Percentiles rank a stretch among this genome's conserved stretches.
phyloP scores from a whole-genome alignment of 1,139 yeast genomes.

The Suhomyces guaymorum region DNA sequence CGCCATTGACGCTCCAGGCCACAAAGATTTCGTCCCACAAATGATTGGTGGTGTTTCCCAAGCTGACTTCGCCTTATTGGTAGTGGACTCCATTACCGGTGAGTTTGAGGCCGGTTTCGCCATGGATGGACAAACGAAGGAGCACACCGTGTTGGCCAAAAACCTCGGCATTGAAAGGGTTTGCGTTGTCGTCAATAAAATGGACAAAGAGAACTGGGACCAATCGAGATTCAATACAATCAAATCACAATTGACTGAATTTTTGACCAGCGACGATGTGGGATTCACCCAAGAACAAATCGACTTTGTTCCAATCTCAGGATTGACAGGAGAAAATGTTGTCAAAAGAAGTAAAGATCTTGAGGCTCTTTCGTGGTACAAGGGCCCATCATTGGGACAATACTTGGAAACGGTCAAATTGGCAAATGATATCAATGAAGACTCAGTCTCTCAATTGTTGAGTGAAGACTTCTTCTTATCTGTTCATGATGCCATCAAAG shows the following conservation, averaged over 20 bases:
- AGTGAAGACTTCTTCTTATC: constrained; percentile 49
- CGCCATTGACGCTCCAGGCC: constrained; percentile 90
- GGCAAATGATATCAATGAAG: constrained; percentile 11
- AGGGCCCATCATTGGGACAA: constrained; percentile 64
- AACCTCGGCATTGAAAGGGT: constrained; percentile 77
- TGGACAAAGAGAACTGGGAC: constrained; percentile 78
- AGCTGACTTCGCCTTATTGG: constrained; percentile 71
- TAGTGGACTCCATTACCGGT: constrained; percentile 75
- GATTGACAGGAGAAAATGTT: constrained; percentile 81
- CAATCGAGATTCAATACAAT: constrained; percentile 65
- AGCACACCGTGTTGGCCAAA: constrained; percentile 83
- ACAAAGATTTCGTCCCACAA: constrained; percentile 52
- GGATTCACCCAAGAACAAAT: constrained; percentile 58
- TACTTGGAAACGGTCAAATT: constrained; percentile 46
- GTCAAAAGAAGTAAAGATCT: constrained; percentile 42
- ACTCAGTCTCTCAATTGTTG: constrained; percentile 21
- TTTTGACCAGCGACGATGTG: constrained; percentile 54
- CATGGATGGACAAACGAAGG: constrained; percentile 90
- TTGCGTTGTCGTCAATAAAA: constrained; percentile 81
- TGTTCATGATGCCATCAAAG: constrained; percentile 46
- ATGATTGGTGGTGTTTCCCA: constrained; percentile 56
- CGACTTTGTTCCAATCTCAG: constrained; percentile 80
- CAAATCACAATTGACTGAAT: constrained; percentile 55
- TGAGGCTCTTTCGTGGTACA: constrained; percentile 55
- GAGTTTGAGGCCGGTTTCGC: constrained; percentile 91